Percentiles rank a stretch among this genome's conserved stretches.
phyloP scores from a whole-genome alignment of 805 yeast genomes.

The Lachancea sp. region DNA sequence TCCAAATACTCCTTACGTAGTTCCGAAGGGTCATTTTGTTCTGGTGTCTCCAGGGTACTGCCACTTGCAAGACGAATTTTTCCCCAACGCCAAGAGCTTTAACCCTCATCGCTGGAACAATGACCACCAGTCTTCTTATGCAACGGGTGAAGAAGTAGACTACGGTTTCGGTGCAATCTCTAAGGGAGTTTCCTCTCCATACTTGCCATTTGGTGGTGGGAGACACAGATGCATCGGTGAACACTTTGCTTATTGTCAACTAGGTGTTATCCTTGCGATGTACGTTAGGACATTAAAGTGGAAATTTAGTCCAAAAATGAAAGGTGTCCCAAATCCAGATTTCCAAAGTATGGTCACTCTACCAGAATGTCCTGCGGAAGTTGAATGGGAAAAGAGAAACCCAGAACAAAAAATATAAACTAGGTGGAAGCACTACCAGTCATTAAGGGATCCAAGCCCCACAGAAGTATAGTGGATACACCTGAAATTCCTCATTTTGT shows the following conservation, averaged over 20 bases:
- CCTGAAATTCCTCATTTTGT: conserved; percentile 1
- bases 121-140: conserved; percentile 32
- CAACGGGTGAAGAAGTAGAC: conserved; percentile 48
- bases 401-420: conserved; percentile 19
- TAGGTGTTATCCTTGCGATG: conserved; percentile 75
- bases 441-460: not conserved
- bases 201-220: conserved; percentile 98
- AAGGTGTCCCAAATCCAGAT: conserved; percentile 58
- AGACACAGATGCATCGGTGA: conserved; percentile 99
- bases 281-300: conserved; percentile 73
- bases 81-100: conserved; percentile 66
- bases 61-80: conserved; percentile 66
- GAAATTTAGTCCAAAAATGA: conserved; percentile 52
- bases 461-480: not conserved
- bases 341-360: conserved; percentile 89
- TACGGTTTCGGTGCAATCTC: conserved; percentile 96
- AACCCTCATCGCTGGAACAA: conserved; percentile 86
- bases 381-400: conserved; percentile 64
- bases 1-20: conserved; percentile 71
- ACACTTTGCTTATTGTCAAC: conserved; percentile 92
- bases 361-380: conserved; percentile 71
- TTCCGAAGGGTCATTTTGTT: conserved; percentile 85
- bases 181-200: conserved; percentile 93
- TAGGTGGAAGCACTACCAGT: not conserved
- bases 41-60: conserved; percentile 93